phyloP scores from a whole-genome alignment of 352 stramenopile genomes.

The Phytophthora capsici region DNA sequence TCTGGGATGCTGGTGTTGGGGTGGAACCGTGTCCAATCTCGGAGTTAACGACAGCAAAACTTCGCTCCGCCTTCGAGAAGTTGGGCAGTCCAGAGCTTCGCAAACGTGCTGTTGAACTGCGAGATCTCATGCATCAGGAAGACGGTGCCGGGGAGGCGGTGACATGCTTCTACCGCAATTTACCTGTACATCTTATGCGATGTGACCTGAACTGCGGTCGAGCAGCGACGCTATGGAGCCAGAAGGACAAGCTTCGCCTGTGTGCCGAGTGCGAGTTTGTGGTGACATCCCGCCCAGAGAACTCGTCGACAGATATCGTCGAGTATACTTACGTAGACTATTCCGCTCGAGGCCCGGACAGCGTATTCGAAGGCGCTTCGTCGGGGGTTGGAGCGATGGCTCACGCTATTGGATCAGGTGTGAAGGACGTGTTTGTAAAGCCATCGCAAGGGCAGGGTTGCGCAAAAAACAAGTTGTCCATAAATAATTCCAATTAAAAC shows the following conservation, averaged over 20 bases:
- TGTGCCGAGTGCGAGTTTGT: slow-evolving; percentile 60
- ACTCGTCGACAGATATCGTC: slow-evolving; percentile 43
- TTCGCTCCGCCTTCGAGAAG: slow-evolving; percentile 72
- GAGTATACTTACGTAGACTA: slow-evolving; percentile 67
- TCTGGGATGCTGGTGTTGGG: slow-evolving; percentile 70
- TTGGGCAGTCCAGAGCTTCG: slow-evolving; percentile 56
- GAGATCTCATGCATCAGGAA: slow-evolving; percentile 70
- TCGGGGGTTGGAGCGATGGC: slow-evolving; percentile 58
- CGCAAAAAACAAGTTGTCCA: too few relatives aligned
- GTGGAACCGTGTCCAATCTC: slow-evolving; percentile 82
- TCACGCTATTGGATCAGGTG: slow-evolving; percentile 59
- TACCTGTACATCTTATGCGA: slow-evolving; percentile 87
- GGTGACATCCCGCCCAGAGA: slow-evolving; percentile 42
- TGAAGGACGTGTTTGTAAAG: slow-evolving; percentile 60
- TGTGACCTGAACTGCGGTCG: slow-evolving; percentile 60
- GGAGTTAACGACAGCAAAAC: slow-evolving; percentile 76
- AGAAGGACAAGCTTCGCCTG: slow-evolving; percentile 47
- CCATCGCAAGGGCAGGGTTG: too few relatives aligned
- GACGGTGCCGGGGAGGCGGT: slow-evolving; percentile 84
- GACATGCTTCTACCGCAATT: slow-evolving; percentile 79
- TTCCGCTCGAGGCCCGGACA: slow-evolving; percentile 52
- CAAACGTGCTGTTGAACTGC: slow-evolving; percentile 50
- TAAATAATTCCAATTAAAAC: too few relatives aligned
- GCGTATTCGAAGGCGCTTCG: slow-evolving; percentile 43
- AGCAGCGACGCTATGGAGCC: slow-evolving; percentile 55